Percentiles rank a stretch among this genome's conserved stretches.
Conservation (phyloP, 1,284 basidiomycete species). For the Afroboletus lepidellus region DNA sequence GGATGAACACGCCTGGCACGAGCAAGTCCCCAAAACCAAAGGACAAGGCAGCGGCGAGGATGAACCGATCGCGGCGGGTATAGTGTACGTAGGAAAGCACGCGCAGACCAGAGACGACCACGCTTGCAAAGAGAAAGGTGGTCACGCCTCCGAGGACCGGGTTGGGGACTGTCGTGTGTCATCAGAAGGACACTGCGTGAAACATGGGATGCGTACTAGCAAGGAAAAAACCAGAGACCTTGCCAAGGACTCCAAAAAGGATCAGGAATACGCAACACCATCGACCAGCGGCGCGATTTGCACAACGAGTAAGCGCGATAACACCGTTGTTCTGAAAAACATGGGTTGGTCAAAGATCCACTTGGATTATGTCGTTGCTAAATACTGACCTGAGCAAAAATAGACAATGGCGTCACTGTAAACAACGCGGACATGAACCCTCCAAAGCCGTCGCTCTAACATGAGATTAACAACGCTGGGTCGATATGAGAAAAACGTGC, state of each 20-base stretch:
- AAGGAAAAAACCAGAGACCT: constrained; percentile 77
- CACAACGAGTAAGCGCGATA: constrained; percentile 76
- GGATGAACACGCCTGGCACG: constrained; percentile 58
- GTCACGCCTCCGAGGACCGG: constrained; percentile 83
- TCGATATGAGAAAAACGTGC: constrained; percentile 22
- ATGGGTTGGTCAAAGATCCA: neutral
- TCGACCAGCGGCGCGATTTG: constrained; percentile 68
- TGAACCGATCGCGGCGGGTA: constrained; percentile 74
- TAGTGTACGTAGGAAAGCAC: constrained; percentile 68
- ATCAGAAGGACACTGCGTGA: neutral
- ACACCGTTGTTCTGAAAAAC: constrained; percentile 73
- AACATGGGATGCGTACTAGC: constrained; percentile 45
- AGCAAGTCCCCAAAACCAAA: constrained; percentile 75
- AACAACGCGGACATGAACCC: constrained; percentile 76
- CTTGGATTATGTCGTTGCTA: neutral
- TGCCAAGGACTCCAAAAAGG: constrained; percentile 73
- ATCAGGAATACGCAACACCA: constrained; percentile 76
- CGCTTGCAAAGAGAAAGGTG: constrained; percentile 71
- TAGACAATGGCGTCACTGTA: constrained; percentile 78
- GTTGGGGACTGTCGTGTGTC: constrained; percentile 46
- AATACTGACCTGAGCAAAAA: constrained; percentile 67
- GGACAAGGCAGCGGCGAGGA: constrained; percentile 68
- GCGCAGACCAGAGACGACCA: constrained; percentile 67
- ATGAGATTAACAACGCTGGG: neutral
- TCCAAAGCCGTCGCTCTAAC: constrained; percentile 68